Evolutionary conservation across 495 filamentous ascomycete species (phyloP).

Genomic region (Recurvomyces mirabilis): DNA sequence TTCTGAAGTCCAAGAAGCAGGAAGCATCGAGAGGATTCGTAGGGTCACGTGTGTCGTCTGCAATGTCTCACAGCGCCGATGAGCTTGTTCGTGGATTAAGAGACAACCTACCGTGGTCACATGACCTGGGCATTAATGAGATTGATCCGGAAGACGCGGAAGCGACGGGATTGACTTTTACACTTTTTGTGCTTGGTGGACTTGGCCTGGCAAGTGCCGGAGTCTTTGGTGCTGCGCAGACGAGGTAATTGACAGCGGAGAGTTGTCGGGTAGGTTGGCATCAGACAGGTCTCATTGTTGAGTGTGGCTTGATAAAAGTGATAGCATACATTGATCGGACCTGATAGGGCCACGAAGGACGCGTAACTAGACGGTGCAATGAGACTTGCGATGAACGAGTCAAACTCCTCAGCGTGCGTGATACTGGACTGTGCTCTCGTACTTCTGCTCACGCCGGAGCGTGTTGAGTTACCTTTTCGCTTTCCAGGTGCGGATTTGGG

Average conservation of each 20-base stretch:
- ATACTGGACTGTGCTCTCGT: no score
- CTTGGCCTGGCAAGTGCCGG: conserved; percentile 11
- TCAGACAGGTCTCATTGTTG: not conserved
- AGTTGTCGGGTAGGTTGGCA: not conserved
- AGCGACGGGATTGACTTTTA: conserved; percentile 6
- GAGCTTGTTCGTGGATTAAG: not conserved
- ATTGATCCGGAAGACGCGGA: not conserved
- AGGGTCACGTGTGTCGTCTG: not conserved
- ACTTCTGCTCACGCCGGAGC: no score
- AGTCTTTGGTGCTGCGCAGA: conserved; percentile 9
- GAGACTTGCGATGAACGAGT: not conserved
- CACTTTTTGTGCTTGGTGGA: conserved; percentile 5
- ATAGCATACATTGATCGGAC: not conserved
- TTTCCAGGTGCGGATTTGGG: no score
- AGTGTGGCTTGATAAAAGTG: not conserved
- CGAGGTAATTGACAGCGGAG: not conserved
- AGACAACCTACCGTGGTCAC: not conserved
- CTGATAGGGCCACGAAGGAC: not conserved
- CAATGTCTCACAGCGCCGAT: not conserved
- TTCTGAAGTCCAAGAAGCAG: not conserved
- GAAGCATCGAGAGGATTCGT: not conserved
- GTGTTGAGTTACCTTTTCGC: no score
- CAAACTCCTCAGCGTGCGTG: no score
- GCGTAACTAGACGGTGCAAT: not conserved
- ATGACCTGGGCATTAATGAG: not conserved